A percentile compares a stretch with the other conserved stretches of the same genome.
Evolutionary conservation across 805 yeast species (phyloP).

Genomic region (Metschnikowia gelsemii): DNA sequence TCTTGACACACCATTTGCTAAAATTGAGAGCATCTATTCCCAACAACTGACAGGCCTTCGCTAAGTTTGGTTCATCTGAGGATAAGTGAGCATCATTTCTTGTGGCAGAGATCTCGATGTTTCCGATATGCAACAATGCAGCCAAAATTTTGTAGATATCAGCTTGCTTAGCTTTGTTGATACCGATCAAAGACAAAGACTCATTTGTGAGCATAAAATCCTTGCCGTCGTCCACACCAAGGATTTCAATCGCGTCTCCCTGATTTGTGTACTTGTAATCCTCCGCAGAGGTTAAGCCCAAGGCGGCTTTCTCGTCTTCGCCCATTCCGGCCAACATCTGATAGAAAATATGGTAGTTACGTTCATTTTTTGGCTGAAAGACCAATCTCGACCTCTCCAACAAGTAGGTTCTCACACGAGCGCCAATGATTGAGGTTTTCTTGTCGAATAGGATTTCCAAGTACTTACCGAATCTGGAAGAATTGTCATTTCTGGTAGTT

Average conservation of each 20-base stretch:
- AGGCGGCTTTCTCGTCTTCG: slow-evolving; percentile 50
- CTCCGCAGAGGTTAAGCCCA: slow-evolving; percentile 61
- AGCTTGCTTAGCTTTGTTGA: slow-evolving; percentile 54
- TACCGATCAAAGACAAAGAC: slow-evolving; percentile 79
- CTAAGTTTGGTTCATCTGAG: slow-evolving; percentile 82
- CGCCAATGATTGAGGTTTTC: slow-evolving; percentile 82
- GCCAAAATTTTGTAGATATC: slow-evolving; percentile 79
- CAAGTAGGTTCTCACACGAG: slow-evolving; percentile 87
- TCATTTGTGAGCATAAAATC: slow-evolving; percentile 76
- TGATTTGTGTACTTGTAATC: slow-evolving; percentile 84
- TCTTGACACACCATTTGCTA: slow-evolving; percentile 90
- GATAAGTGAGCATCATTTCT: slow-evolving; percentile 78
- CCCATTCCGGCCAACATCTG: slow-evolving; percentile 78
- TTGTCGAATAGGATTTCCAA: slow-evolving; percentile 84
- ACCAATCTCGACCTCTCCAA: slow-evolving; percentile 93
- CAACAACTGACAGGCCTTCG: slow-evolving; percentile 77
- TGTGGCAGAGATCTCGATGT: slow-evolving; percentile 80
- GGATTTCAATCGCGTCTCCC: slow-evolving; percentile 74
- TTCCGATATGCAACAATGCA: slow-evolving; percentile 89
- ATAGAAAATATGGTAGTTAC: slow-evolving; percentile 94
- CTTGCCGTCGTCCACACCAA: slow-evolving; percentile 75
- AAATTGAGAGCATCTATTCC: slow-evolving; percentile 73
- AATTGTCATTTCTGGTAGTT: slow-evolving; percentile 94
- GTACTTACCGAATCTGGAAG: slow-evolving; percentile 96
- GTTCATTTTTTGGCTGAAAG: slow-evolving; percentile 85